These are phyloP conservation scores for Starmerella floricola DNA, from an alignment of 805 yeast species.

Conservation along the genomic window DNA sequence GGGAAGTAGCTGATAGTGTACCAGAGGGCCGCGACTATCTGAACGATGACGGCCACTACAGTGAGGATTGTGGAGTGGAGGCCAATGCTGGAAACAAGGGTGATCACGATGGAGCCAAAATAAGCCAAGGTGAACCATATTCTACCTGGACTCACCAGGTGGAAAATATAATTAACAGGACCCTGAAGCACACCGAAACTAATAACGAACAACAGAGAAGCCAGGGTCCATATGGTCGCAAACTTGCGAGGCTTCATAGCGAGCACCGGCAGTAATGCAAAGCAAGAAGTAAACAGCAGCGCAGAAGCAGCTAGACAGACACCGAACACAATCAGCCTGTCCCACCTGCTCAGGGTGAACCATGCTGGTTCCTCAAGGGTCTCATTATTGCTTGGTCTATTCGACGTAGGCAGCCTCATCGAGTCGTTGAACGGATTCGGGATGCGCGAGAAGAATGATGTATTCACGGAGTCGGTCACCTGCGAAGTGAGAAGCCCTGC, in stretches of 20 bases:
- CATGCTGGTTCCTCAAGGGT: slow-evolving; percentile 31
- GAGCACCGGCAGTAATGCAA: slow-evolving; percentile 76
- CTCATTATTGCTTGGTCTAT: slow-evolving; percentile 21
- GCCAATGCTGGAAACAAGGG: slow-evolving; percentile 65
- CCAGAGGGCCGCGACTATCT: slow-evolving; percentile 76
- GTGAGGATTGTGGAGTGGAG: slow-evolving; percentile 65
- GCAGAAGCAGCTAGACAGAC: slow-evolving; percentile 63
- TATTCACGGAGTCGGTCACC: slow-evolving; percentile 19
- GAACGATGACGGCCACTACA: slow-evolving; percentile 58
- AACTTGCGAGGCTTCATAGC: slow-evolving; percentile 85
- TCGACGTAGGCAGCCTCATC: slow-evolving; percentile 23
- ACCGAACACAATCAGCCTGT: slow-evolving; percentile 63
- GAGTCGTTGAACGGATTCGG: slow-evolving; percentile 25
- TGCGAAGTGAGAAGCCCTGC: slow-evolving; percentile 18
- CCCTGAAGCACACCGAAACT: slow-evolving; percentile 92
- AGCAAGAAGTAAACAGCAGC: slow-evolving; percentile 72
- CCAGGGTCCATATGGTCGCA: slow-evolving; percentile 77
- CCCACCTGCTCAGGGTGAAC: slow-evolving; percentile 51
- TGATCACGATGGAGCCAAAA: slow-evolving; percentile 64
- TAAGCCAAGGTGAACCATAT: slow-evolving; percentile 70
- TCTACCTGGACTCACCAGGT: slow-evolving; percentile 62
- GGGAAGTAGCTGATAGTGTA: slow-evolving; percentile 92
- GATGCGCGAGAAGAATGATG: slow-evolving; percentile 23
- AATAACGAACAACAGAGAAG: slow-evolving; percentile 70
- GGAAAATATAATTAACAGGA: slow-evolving; percentile 65